Evolutionary conservation across 2,329 filamentous ascomycete species (phyloP), one percentile per base, ranked within the genome.

Genomic region (Trichoderma sp.): DNA sequence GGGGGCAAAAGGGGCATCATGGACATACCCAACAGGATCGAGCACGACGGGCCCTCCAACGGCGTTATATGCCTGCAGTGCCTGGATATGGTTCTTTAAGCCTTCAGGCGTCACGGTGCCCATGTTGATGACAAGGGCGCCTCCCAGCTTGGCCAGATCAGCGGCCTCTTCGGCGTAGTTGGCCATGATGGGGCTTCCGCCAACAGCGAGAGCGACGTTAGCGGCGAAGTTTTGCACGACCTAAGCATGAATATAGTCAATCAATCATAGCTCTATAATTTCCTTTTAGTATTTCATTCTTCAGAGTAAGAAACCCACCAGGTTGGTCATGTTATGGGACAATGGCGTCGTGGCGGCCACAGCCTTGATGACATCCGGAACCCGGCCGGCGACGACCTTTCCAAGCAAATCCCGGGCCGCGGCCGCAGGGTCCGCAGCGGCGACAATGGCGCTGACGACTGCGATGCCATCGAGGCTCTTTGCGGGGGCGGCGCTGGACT

Each of bases 301-400:
- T 32, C 4, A 4, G 1, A n/a, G 7, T n/a, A 1, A n/a, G 18
- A 51, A 14, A 71, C 79, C 65, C 74, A 85, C 95, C 67, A 95
- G 86, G 80, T 98, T 98, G 68, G 96, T 98, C 93, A 98, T 98
- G 82, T 97, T 98, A 83, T 98, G 95, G 65, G 92, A 92, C 26
- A 98, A 86, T 0, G 95, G 94, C 71, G 88, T 91, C 57, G 82
- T 85, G 3, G 84, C 80, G 6, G 88, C 88, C 62, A 97, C 87
- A 6, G 86, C 84, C 72, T 83, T 84, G 57, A 97, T 84, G 21
- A 92, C 82, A 53, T 77, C 77, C 2, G 82, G 81, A 11, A 81
- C 76, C 70, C 81, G 83, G 72, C 95, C 85, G 14, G 91, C 84
- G 1, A 84, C 78, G 15, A 83, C 78, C 43, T 77, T 74, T 30